Conservation (phyloP, 352 stramenopile genomes). For the Globisporangium alternatum region DNA sequence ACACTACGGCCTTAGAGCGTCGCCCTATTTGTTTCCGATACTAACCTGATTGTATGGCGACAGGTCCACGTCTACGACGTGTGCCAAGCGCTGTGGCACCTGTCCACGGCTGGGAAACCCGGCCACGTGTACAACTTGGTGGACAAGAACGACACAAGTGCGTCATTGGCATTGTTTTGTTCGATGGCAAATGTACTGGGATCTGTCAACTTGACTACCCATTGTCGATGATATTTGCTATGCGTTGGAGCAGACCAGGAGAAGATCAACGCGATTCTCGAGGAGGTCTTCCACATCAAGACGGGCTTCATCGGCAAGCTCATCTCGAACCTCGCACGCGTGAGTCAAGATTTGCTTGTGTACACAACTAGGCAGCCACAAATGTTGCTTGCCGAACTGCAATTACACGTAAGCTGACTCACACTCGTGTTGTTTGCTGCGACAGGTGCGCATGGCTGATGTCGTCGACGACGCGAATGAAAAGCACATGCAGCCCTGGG, state of each 20-base stretch:
- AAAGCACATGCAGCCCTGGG: slow-evolving; percentile 89
- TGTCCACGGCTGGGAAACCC: slow-evolving; percentile 45
- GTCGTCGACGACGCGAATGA: slow-evolving; percentile 89
- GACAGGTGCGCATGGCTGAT: slow-evolving; percentile 61
- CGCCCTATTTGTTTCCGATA: not conserved
- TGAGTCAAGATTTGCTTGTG: slow-evolving; percentile 14
- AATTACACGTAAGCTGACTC: not conserved
- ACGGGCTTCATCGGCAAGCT: slow-evolving; percentile 86
- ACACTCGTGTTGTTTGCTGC: not conserved
- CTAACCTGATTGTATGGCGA: not conserved
- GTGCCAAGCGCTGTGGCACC: slow-evolving; percentile 72
- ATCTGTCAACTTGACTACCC: not conserved
- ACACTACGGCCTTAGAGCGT: not conserved
- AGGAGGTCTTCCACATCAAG: slow-evolving; percentile 79
- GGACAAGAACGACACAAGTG: slow-evolving; percentile 88
- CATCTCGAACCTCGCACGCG: slow-evolving; percentile 75
- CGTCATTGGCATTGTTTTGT: slow-evolving; percentile 10
- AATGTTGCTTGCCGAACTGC: too few relatives aligned
- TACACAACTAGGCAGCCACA: too few relatives aligned
- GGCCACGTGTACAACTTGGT: slow-evolving; percentile 82
- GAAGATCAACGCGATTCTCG: slow-evolving; percentile 74
- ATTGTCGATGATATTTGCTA: not conserved
- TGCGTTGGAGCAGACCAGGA: slow-evolving; percentile 45
- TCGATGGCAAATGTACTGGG: not conserved
- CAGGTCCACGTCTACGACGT: slow-evolving; percentile 83